A percentile compares a stretch with the other conserved stretches of the same genome.
phyloP scores from a whole-genome alignment of 2,329 filamentous ascomycete species.

The Phyllosticta ampelicida region DNA sequence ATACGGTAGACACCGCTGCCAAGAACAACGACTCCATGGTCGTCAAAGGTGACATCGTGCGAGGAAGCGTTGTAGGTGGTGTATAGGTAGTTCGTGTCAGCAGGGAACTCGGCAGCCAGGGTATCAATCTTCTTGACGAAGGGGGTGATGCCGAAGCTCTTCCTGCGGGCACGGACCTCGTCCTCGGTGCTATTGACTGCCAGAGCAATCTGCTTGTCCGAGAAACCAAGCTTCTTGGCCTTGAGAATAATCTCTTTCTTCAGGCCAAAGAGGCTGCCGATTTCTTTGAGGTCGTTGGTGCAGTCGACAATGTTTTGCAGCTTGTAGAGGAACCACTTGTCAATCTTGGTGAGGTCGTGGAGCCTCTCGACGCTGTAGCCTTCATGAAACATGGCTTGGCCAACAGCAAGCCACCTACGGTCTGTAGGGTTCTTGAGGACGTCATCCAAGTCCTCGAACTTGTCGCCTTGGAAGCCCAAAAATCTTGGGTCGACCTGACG shows the following conservation, averaged over 20 bases:
- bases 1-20: conserved; percentile 97
- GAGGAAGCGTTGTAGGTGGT: conserved; percentile 95
- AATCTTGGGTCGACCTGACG: conserved; percentile 91
- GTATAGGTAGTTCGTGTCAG: conserved; percentile 90
- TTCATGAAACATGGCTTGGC: conserved; percentile 95
- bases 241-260: conserved; percentile 82
- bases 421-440: conserved; percentile 89
- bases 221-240: conserved; percentile 97
- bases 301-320: conserved; percentile 93
- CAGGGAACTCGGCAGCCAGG: conserved; percentile 90
- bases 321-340: conserved; percentile 99
- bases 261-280: conserved; percentile 70
- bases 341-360: conserved; percentile 93
- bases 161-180: conserved; percentile 73
- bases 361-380: conserved; percentile 86
- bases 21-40: conserved; percentile 79
- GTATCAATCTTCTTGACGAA: conserved; percentile 99
- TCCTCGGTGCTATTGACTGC: conserved; percentile 81
- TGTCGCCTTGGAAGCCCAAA: conserved; percentile 86
- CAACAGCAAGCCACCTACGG: conserved; percentile 92
- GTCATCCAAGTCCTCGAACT: conserved; percentile 86
- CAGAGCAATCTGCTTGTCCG: conserved; percentile 84
- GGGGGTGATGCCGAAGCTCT: conserved; percentile 78
- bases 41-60: conserved; percentile 88
- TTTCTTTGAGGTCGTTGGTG: conserved; percentile 71